Percentiles rank a stretch among this genome's conserved stretches.
These are phyloP conservation scores for Rhynchosporium secalis DNA, from an alignment of 2,329 filamentous ascomycete species.

Conservation along the genomic window DNA sequence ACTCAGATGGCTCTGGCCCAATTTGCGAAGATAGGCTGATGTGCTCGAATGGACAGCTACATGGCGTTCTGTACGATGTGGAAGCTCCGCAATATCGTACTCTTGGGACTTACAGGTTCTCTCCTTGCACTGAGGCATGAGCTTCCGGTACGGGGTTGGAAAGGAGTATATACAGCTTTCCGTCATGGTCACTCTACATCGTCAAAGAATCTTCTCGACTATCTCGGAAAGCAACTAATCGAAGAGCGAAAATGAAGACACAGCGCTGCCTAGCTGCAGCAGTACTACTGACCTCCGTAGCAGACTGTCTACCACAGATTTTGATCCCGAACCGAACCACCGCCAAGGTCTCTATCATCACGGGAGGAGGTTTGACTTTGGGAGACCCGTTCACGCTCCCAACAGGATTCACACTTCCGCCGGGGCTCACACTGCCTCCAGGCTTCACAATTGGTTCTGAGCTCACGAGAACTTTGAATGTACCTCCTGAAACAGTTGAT, in stretches of 20 bases:
- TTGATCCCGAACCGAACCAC: constrained; percentile 8
- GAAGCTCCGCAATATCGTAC: neutral
- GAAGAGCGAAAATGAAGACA: constrained; percentile 7
- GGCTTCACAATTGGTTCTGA: constrained; percentile 15
- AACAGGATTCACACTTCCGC: constrained; percentile 1
- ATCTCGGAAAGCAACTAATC: neutral
- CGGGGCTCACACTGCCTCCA: neutral
- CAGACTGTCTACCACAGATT: constrained; percentile 6
- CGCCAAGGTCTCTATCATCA: neutral
- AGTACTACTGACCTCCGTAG: constrained; percentile 1
- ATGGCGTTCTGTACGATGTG: constrained; percentile 13
- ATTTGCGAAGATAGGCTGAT: constrained; percentile 9
- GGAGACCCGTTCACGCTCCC: constrained; percentile 5
- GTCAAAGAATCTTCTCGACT: neutral
- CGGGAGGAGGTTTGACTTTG: neutral
- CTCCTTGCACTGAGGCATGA: neutral
- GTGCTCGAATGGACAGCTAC: constrained; percentile 4
- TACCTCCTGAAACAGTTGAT: constrained; percentile 1
- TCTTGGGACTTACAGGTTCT: neutral
- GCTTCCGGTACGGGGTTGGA: constrained; percentile 1
- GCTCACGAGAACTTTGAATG: neutral
- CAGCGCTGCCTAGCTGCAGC: constrained; percentile 2
- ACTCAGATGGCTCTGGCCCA: neutral
- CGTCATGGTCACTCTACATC: neutral
- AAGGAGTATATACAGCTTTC: neutral